Evolutionary conservation across 2,329 filamentous ascomycete species (phyloP), one percentile per base, ranked within the genome.

Genomic region (Talaromyces albobiverticillius): DNA sequence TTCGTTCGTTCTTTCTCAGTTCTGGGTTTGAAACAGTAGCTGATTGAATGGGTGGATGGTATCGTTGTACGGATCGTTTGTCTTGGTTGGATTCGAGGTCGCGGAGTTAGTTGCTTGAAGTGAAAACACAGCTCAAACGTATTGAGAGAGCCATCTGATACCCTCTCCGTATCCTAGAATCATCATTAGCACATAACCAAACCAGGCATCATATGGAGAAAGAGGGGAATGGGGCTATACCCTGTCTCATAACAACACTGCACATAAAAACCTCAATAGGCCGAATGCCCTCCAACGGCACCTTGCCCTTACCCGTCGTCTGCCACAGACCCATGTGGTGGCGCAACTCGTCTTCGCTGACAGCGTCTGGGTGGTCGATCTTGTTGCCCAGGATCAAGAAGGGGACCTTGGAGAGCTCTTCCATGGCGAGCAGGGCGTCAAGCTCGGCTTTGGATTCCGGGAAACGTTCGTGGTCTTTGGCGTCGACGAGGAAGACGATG

Each of bases 251-350:
- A 59, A 97, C 93, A 63, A 97, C 92, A 66, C 90, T 95, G 83
- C 92, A 97, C 94, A 99, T 95, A 77, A 97, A 97, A 60, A 97
- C 84, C 82, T 99, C 94, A 68, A 99, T 93, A 22, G 92, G 90
- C 65, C 92, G 82, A 74, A 96, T 95, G 31, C 90, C 90, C 79
- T 96, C 92, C 62, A 94, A 81, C 60, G 88, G 89, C 59, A 95
- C 87, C 82, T 95, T 95, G 75, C 91, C 91, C 83, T 96, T 96
- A 67, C 92, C 92, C 58, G 90, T 96, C 53, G 92, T 96, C 77
- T 97, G 93, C 78, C 95, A 97, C 67, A 99, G 77, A 59, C 94
- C 94, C 56, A 99, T 81, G 73, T 92, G 88, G 71, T 93, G 87
- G 74, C 94, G 85, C 69, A 97, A 83, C 79, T 96, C 90, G 67